phyloP scores from a whole-genome alignment of 2,329 filamentous ascomycete genomes.

The Trichoderma guizhouense region DNA sequence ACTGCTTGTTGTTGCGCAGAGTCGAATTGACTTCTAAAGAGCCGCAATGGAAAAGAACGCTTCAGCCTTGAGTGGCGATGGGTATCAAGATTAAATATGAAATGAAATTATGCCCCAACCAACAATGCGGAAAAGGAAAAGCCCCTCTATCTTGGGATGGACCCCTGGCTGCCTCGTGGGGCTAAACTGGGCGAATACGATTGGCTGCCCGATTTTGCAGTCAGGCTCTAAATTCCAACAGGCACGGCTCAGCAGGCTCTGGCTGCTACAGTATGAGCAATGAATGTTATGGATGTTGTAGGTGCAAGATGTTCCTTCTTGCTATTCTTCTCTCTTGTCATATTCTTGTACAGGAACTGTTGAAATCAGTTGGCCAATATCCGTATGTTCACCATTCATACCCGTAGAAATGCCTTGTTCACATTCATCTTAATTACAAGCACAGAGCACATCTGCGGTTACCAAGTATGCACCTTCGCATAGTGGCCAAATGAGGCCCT shows the following conservation, averaged over 20 bases:
- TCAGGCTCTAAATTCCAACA: neutral
- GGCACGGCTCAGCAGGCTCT: neutral
- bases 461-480: neutral
- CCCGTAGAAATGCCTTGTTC: neutral
- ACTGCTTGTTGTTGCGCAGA: neutral
- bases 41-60: neutral
- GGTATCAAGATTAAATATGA: slow-evolving; percentile 13
- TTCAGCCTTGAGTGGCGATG: slow-evolving; percentile 5
- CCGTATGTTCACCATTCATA: neutral
- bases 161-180: neutral
- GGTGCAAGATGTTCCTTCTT: neutral
- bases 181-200: neutral
- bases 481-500: slow-evolving; percentile 9
- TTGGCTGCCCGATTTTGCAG: neutral
- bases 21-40: neutral
- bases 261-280: neutral
- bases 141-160: neutral
- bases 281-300: neutral
- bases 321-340: neutral
- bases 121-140: neutral
- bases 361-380: neutral
- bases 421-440: neutral
- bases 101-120: neutral
- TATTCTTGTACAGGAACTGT: neutral
- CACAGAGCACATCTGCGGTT: neutral